Conservation (phyloP, 129 eudicot genomes). For the Helianthus tuberosus region DNA sequence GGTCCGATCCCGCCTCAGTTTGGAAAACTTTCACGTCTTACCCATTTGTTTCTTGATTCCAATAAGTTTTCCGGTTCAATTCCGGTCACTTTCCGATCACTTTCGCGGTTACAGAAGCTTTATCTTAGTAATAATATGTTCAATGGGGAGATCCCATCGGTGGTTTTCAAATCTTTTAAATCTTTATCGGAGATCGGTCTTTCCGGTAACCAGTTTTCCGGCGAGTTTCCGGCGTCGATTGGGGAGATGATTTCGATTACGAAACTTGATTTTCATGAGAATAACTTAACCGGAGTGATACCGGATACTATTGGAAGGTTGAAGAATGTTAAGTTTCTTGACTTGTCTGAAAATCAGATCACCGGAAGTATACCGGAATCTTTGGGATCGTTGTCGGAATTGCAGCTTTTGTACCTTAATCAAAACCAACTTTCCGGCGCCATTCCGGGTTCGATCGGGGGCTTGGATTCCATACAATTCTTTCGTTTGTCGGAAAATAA, state of each 20-base stretch:
- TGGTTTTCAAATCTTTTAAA: constrained; percentile 35
- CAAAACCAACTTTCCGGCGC: constrained; percentile 60
- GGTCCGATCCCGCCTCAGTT: constrained; percentile 77
- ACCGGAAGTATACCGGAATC: constrained; percentile 60
- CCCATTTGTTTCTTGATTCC: constrained; percentile 58
- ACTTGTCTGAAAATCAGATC: constrained; percentile 62
- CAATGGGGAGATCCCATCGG: constrained; percentile 45
- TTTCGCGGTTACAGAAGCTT: constrained; percentile 48
- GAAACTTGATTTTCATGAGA: constrained; percentile 60
- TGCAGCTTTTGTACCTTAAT: constrained; percentile 51
- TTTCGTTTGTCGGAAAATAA: constrained; percentile 55
- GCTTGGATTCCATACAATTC: constrained; percentile 51
- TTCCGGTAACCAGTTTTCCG: constrained; percentile 59
- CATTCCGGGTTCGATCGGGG: constrained; percentile 61
- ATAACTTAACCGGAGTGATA: constrained; percentile 56
- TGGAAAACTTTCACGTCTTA: constrained; percentile 57
- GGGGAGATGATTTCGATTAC: constrained; percentile 48
- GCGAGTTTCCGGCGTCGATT: constrained; percentile 63
- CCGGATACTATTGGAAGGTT: constrained; percentile 61
- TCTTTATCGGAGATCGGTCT: constrained; percentile 56
- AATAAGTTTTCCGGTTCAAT: constrained; percentile 61
- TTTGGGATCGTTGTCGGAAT: constrained; percentile 50
- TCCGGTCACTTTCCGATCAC: constrained; percentile 49
- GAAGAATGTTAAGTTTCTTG: constrained; percentile 43
- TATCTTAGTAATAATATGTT: constrained; percentile 55